Base-by-base conservation (phyloP, 768 basidiomycete species). In the Trametes meyenii region DNA sequence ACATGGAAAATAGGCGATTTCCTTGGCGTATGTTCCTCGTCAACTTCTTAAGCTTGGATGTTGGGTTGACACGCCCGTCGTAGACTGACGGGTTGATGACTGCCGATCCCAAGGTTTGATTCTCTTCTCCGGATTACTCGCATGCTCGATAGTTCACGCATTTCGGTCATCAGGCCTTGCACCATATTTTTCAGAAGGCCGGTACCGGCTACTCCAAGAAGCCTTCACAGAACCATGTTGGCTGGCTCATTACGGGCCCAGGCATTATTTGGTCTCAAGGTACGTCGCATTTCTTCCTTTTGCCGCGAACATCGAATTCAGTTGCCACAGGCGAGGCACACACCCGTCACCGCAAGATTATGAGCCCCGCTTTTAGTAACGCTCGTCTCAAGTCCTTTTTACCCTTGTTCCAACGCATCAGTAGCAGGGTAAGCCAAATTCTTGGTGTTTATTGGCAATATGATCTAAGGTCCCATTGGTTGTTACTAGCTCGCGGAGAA, bases 131-230 rank as follows among this genome's bases (percentile, higher is more conserved):
- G 11, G 3, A 8, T 44, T 39, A 44, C 4, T 48, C 19, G 33
- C 10, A 39, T 60, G 39, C 0, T 42, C 42, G 36, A 55, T 51
- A 1, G 3, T 5, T 38, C 8, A 17, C 2, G 1, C 24, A 3
- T 29, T 10, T 2, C 5, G 23, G 1, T n/a, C 29, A 33, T 8
- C 8, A 72, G 60, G 71, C 68, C 0, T 21, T 72, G 43, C 72
- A 72, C 21, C 66, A 69, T 39, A 67, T 70, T n/a, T 64, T 61
- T 12, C 67, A 73, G 16, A 66, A 65, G 17, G 66, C 71, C 1
- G 67, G 64, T 16, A 69, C 71, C 45, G 61, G 57, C 48, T 73
- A 66, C 49, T 48, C 43, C 19, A 69, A 71, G 51, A 58, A 55
- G 33, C 0, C 36, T 59, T 58, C 40, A 1, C 39, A 57, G 17